A percentile compares a stretch with the other conserved stretches of the same genome.
Conservation (phyloP, 2,329 filamentous ascomycete species). For the Phialophora verrucosa region DNA sequence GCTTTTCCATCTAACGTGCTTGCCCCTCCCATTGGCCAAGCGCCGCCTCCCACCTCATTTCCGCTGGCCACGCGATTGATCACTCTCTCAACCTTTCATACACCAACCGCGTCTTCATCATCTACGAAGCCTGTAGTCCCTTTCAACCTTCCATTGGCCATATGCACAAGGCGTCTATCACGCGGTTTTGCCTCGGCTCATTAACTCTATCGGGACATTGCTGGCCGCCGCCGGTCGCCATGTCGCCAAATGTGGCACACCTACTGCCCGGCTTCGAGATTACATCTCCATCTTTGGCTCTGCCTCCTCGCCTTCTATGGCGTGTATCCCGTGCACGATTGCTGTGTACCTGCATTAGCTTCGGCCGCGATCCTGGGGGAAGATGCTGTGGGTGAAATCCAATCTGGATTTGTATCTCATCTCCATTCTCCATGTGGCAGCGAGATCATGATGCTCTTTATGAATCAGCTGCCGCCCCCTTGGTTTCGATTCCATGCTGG, state of each 20-base stretch:
- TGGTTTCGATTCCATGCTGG: neutral
- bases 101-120: neutral
- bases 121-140: neutral
- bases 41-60: constrained; percentile 18
- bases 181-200: constrained; percentile 14
- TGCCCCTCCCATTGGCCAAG: neutral
- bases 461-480: constrained; percentile 23
- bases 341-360: constrained; percentile 19
- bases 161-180: constrained; percentile 17
- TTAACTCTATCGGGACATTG: constrained; percentile 14
- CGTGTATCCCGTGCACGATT: constrained; percentile 1
- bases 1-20: neutral
- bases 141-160: constrained; percentile 19
- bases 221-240: neutral
- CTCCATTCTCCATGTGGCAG: neutral
- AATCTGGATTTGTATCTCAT: neutral
- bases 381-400: neutral
- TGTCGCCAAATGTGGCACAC: constrained; percentile 12
- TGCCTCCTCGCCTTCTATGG: constrained; percentile 2
- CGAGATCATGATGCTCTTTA: constrained; percentile 15
- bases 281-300: constrained; percentile 13
- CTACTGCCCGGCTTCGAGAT: constrained; percentile 13
- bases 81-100: neutral
- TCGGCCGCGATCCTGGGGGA: constrained; percentile 16
- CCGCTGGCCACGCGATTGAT: constrained; percentile 19